Evolutionary conservation across 1,139 yeast genomes (phyloP).

Genomic region (Pichiaceae sp.): DNA sequence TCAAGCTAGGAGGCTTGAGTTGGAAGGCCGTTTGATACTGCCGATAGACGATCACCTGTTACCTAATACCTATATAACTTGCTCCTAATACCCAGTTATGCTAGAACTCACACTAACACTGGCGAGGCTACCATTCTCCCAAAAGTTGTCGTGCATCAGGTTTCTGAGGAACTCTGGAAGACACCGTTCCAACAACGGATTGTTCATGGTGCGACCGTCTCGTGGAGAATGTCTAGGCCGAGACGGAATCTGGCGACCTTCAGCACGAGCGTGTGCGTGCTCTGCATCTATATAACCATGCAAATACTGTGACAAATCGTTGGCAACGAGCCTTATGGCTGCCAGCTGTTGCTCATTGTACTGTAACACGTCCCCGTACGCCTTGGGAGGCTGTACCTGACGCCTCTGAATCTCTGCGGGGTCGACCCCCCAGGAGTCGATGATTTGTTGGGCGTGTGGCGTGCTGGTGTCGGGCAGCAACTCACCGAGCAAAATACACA

Average conservation of each 20-base stretch:
- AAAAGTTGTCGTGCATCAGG: conserved; percentile 16
- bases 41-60: too few species aligned
- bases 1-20: background rate
- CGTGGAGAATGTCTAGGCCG: background rate
- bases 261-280: background rate
- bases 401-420: background rate
- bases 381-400: background rate
- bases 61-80: background rate
- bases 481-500: conserved; percentile 17
- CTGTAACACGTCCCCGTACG: background rate
- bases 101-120: background rate
- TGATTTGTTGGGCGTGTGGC: background rate
- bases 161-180: conserved; percentile 20
- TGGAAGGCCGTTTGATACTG: background rate
- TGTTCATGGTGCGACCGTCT: conserved; percentile 16
- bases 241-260: background rate
- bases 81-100: background rate
- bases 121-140: conserved; percentile 20
- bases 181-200: conserved; percentile 21
- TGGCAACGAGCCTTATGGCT: conserved; percentile 4
- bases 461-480: conserved; percentile 3
- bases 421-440: background rate
- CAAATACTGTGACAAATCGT: conserved; percentile 9
- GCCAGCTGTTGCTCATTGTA: background rate
- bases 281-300: background rate